Evolutionary conservation across 1,284 basidiomycete species (phyloP).

Genomic region (Earliella scabrosa): DNA sequence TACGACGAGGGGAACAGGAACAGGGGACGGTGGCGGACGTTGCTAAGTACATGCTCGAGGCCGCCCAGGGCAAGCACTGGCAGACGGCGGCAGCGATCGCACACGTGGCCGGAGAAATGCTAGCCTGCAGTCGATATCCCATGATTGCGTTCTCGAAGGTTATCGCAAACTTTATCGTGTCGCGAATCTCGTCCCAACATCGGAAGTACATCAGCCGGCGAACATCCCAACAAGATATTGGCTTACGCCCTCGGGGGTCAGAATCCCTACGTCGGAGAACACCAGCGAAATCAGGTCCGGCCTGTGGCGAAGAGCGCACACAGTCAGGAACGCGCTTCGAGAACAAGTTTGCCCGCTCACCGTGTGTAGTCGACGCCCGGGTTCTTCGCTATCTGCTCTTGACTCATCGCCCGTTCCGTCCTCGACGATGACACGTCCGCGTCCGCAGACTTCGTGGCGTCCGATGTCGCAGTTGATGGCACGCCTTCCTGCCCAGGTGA

Average conservation of each 20-base stretch:
- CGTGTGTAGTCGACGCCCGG: slow-evolving; percentile 86
- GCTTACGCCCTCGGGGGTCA: slow-evolving; percentile 91
- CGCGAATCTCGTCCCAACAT: slow-evolving; percentile 29
- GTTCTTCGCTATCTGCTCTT: slow-evolving; percentile 75
- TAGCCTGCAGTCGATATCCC: slow-evolving; percentile 21
- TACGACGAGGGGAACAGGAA: no score
- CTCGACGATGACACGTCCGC: slow-evolving; percentile 18
- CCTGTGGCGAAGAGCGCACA: slow-evolving; percentile 41
- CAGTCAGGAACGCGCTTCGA: slow-evolving; percentile 8
- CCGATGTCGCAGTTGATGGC: slow-evolving; percentile 23
- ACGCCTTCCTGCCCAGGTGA: slow-evolving; percentile 26
- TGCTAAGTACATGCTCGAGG: no score
- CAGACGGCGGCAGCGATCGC: slow-evolving; percentile 23
- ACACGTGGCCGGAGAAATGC: slow-evolving; percentile 34
- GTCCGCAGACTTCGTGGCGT: slow-evolving; percentile 17
- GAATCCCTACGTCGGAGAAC: slow-evolving; percentile 89
- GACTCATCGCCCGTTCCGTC: slow-evolving; percentile 55
- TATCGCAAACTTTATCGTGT: slow-evolving; percentile 44
- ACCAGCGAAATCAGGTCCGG: slow-evolving; percentile 90
- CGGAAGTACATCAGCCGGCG: slow-evolving; percentile 54
- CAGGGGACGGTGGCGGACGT: no score
- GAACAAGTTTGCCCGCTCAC: slow-evolving; percentile 38
- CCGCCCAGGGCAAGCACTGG: no score
- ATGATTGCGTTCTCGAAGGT: slow-evolving; percentile 36
- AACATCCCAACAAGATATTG: slow-evolving; percentile 93